Base-by-base conservation (phyloP, 2,329 filamentous ascomycete genomes). In the Ascochyta koolunga region DNA sequence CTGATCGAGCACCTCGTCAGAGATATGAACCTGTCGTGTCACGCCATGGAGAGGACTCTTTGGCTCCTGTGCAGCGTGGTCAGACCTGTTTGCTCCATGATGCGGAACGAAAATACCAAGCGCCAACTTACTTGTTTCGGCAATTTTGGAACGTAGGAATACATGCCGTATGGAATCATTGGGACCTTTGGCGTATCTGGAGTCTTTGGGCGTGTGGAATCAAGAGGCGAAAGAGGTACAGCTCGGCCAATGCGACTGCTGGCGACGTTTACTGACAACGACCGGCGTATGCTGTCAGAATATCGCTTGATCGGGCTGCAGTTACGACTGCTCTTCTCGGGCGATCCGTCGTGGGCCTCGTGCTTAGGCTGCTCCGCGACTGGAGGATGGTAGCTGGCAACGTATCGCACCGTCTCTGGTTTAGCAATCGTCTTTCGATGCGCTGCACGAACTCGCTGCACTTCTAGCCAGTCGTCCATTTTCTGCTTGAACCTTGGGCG, bases 401-500 rank as follows among this genome's bases (percentile, higher is more conserved):
- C 41, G 18, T 50, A 50, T 15, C 55, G 35, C 18, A 51, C 51
- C 11, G 58, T 49, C 8, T 57, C 56, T 11, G 50, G 38, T 25
- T 49, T 50, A 5, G 53, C 47, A 7, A 52, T 42, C 4, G 37
- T 54, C 22, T 65, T 66, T 19, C 58, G 62, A 6, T 51, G 45
- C 19, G 60, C 52, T 18, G 62, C 60, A 10, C 64, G 59, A 13
- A 44, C 43, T 35, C 65, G 60, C 56, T 71, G 67, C 32, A 56
- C 58, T 13, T 57, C 58, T 3, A 74, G 32, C 66, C 67, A 74
- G n/a, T 65, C 67, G 6, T 59, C 54, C 53, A 71, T 60, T 35
- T 57, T 62, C 37, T 60, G 56, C 41, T 68, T 71, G 42, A 64
- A 65, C 35, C 62, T 68, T 3, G 70, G 69, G 0, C 67, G 67